A percentile compares a stretch with the other conserved stretches of the same genome.
These are phyloP conservation scores for Fraxinus albicans DNA, from an alignment of 305 asterid species.

Conservation along the genomic window DNA sequence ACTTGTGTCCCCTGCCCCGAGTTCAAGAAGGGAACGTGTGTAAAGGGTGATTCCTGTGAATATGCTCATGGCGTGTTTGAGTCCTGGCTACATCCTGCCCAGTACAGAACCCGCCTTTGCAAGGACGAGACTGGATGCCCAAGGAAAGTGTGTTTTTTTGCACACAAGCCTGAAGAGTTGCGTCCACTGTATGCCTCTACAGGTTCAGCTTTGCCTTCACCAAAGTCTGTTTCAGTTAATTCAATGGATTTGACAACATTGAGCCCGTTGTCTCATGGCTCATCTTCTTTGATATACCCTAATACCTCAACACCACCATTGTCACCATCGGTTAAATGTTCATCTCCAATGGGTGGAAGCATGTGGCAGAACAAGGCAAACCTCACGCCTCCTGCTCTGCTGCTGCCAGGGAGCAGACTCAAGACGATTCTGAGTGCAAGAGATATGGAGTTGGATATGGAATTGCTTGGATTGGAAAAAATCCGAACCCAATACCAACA, in stretches of 20 bases:
- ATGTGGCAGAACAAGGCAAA: constrained; percentile 58
- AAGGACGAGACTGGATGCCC: constrained; percentile 71
- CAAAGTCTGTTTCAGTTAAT: constrained; percentile 35
- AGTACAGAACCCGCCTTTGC: constrained; percentile 63
- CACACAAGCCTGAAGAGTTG: constrained; percentile 61
- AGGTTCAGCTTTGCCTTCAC: constrained; percentile 76
- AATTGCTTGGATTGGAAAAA: constrained; percentile 50
- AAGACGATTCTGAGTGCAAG: constrained; percentile 48
- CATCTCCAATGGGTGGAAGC: constrained; percentile 61
- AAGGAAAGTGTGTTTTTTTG: constrained; percentile 78
- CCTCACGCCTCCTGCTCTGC: constrained; percentile 51
- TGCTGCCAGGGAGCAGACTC: constrained; percentile 63
- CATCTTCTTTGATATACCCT: constrained; percentile 38
- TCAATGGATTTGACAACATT: constrained; percentile 43
- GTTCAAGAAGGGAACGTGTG: constrained; percentile 65
- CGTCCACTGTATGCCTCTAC: constrained; percentile 67
- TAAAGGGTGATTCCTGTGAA: constrained; percentile 55
- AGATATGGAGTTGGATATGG: constrained; percentile 52
- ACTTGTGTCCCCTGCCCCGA: constrained; percentile 80
- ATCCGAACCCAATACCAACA: constrained; percentile 45
- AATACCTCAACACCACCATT: constrained; percentile 45
- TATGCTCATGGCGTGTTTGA: constrained; percentile 75
- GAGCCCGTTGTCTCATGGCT: constrained; percentile 53
- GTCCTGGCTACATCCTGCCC: constrained; percentile 79
- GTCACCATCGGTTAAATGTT: constrained; percentile 44